Evolutionary conservation across 2,329 filamentous ascomycete species (phyloP).

Genomic region (Madurella mycetomatis): DNA sequence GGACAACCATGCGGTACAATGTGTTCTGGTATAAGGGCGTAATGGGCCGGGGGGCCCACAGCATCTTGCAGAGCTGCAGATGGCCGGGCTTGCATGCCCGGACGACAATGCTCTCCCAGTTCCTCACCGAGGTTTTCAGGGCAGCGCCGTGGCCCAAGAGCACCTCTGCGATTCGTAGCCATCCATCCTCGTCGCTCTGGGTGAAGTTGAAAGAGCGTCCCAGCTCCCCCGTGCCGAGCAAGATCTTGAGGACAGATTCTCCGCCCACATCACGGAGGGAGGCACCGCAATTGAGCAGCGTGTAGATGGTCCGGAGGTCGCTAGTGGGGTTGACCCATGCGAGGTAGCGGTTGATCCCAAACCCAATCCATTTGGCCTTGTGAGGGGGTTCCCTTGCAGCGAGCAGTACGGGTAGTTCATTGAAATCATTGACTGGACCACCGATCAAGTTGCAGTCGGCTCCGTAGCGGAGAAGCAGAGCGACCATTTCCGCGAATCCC

Average conservation of each 20-base stretch:
- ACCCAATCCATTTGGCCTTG: neutral
- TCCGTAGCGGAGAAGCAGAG: neutral
- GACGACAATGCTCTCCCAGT: neutral
- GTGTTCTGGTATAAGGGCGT: neutral
- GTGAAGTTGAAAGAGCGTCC: neutral
- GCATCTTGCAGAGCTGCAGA: neutral
- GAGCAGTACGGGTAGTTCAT: neutral
- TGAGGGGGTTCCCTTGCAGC: neutral
- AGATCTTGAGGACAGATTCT: neutral
- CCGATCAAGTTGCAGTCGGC: neutral
- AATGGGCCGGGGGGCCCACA: neutral
- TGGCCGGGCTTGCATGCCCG: neutral
- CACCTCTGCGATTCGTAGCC: neutral
- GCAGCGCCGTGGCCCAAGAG: neutral
- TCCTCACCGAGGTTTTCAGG: too few relatives aligned
- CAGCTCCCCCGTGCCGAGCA: neutral
- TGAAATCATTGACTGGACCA: neutral
- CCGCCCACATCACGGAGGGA: neutral
- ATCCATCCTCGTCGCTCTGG: neutral
- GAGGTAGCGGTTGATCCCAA: too few relatives aligned
- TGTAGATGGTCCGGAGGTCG: neutral
- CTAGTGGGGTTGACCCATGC: neutral
- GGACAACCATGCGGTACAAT: neutral
- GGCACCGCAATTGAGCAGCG: neutral
- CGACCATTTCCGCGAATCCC: neutral